Evolutionary conservation across 1,284 basidiomycete genomes (phyloP).

Genomic region (Mycena citricolor): DNA sequence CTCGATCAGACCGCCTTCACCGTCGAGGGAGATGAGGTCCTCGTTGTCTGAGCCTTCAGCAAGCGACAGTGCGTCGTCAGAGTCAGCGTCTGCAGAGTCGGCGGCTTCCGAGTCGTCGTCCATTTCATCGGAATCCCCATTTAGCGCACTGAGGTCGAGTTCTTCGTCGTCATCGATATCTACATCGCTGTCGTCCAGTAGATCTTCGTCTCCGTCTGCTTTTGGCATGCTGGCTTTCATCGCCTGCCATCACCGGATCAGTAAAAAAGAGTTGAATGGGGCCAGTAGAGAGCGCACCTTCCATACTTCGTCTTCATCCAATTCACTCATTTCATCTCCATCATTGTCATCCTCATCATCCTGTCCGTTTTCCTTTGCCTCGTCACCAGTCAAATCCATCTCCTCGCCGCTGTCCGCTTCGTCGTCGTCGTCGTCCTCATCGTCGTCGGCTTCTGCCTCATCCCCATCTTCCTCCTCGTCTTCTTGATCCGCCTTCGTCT

Average conservation of each 20-base stretch:
- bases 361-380: slow-evolving; percentile 35
- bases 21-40: slow-evolving; percentile 61
- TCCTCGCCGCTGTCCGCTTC: slow-evolving; percentile 31
- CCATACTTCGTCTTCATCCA: slow-evolving; percentile 71
- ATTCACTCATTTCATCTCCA: slow-evolving; percentile 39
- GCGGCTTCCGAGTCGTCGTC: slow-evolving; percentile 38
- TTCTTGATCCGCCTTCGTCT: slow-evolving; percentile 43
- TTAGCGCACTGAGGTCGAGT: slow-evolving; percentile 27
- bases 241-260: slow-evolving; percentile 46
- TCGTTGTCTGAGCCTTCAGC: slow-evolving; percentile 70
- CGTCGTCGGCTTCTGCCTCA: slow-evolving; percentile 37
- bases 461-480: slow-evolving; percentile 38
- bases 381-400: slow-evolving; percentile 46
- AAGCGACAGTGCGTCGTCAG: slow-evolving; percentile 48
- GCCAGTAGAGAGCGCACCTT: too few relatives aligned
- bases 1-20: slow-evolving; percentile 55
- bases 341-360: slow-evolving; percentile 29
- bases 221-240: slow-evolving; percentile 83
- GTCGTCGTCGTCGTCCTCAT: slow-evolving; percentile 31
- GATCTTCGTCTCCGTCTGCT: slow-evolving; percentile 45
- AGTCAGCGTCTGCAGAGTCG: slow-evolving; percentile 32
- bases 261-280: neutral
- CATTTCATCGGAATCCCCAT: slow-evolving; percentile 35
- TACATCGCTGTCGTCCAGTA: slow-evolving; percentile 42
- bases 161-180: slow-evolving; percentile 34